Conservation (phyloP, 2,329 filamentous ascomycete genomes). For the Fusarium sp. region DNA sequence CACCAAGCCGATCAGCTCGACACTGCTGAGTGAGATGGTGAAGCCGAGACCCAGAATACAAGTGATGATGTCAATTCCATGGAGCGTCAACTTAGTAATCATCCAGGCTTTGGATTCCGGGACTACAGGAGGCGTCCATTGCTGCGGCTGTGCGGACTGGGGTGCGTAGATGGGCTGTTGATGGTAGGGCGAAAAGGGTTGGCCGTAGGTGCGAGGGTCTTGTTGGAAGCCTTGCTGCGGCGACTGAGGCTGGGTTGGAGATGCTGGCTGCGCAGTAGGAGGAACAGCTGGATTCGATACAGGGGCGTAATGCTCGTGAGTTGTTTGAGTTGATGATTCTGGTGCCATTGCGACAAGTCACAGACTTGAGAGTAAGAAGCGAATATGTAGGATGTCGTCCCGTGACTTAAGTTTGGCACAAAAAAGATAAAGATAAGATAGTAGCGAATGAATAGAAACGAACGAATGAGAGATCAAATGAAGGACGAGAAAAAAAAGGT, state of each 20-base stretch:
- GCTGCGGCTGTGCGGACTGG: slow-evolving; percentile 12
- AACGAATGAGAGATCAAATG: slow-evolving; percentile 9
- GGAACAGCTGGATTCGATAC: slow-evolving; percentile 22
- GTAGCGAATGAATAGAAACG: slow-evolving; percentile 14
- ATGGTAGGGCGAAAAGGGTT: slow-evolving; percentile 41
- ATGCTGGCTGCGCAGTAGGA: slow-evolving; percentile 24
- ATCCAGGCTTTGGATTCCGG: slow-evolving; percentile 42
- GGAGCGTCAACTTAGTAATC: slow-evolving; percentile 48
- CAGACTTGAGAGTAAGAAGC: background rate
- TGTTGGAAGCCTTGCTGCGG: slow-evolving; percentile 30
- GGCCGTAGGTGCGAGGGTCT: slow-evolving; percentile 43
- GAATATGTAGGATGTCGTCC: background rate
- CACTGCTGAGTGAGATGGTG: slow-evolving; percentile 38
- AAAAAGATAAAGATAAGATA: slow-evolving; percentile 8
- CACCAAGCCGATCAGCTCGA: slow-evolving; percentile 17
- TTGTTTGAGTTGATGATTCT: slow-evolving; percentile 39
- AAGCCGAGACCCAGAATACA: slow-evolving; percentile 46
- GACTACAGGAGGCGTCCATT: slow-evolving; percentile 28
- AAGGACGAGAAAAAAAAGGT: slow-evolving; percentile 5
- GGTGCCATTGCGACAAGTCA: slow-evolving; percentile 34
- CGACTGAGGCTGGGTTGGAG: slow-evolving; percentile 17
- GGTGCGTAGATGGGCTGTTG: slow-evolving; percentile 26
- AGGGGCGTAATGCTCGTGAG: slow-evolving; percentile 17
- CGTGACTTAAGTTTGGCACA: background rate
- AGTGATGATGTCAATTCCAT: slow-evolving; percentile 42